phyloP scores from a whole-genome alignment of 2,329 filamentous ascomycete species.

The Aspergillus texensis region DNA sequence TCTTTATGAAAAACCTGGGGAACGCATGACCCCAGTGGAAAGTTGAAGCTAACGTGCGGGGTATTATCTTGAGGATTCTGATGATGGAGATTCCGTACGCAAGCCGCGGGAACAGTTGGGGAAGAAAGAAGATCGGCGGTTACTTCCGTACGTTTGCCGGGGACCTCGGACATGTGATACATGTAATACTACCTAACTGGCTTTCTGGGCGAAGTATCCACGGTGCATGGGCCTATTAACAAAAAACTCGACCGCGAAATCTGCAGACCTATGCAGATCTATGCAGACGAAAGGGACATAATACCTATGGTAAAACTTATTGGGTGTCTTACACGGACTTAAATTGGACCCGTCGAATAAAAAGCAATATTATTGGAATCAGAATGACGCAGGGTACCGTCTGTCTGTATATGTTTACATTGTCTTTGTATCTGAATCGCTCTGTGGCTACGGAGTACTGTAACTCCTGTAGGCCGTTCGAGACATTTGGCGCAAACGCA shows the following conservation, averaged over 20 bases:
- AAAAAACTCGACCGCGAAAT: not conserved
- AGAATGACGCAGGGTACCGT: not conserved
- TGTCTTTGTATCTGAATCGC: not conserved
- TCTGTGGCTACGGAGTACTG: not conserved
- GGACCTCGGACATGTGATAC: conserved; percentile 1
- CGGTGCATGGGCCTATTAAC: no score
- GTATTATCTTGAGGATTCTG: not conserved
- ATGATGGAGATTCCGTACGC: not conserved
- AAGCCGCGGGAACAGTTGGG: not conserved
- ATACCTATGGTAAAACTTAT: not conserved
- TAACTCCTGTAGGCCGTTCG: not conserved
- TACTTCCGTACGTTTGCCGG: not conserved
- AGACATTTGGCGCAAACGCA: not conserved
- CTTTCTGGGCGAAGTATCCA: not conserved
- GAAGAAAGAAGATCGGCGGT: not conserved
- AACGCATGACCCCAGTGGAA: not conserved
- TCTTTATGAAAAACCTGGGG: not conserved
- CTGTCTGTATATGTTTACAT: not conserved
- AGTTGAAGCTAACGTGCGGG: not conserved
- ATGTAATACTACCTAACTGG: not conserved
- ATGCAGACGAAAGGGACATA: not conserved
- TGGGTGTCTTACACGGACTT: not conserved
- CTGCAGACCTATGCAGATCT: not conserved
- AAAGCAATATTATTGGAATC: not conserved
- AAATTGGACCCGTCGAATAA: not conserved